Evolutionary conservation across 495 filamentous ascomycete genomes (phyloP), one percentile per base, ranked within the genome.

Genomic region (Darksidea phi): DNA sequence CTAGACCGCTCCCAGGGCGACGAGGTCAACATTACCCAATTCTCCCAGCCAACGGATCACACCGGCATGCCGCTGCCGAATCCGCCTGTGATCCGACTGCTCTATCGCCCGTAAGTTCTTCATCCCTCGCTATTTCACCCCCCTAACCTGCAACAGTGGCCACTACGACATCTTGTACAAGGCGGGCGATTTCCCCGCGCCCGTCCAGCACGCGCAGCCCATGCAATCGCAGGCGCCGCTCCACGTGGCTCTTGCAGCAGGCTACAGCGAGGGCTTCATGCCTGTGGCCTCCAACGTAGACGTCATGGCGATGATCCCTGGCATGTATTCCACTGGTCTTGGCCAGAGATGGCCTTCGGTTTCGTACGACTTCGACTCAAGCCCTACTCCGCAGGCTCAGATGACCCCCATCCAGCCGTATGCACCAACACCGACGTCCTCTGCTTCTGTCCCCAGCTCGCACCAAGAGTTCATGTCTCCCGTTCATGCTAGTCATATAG

Each of bases 91-190:
- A 86, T 78, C 71, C 83, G 84, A 56, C 74, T 90, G 20, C 75
- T 90, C 10, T 89, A 89, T 63, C 78, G 87, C 61, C 87, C 87
- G 86, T 89, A 73, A 78, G 86, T 80, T 26, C 36, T 5, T 34
- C 12, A 15, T 26, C 46, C 43, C 25, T 20, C 24, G 20, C 26
- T n/a, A 13, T 15, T 11, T 15, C 15, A 56, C 24, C 25, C n/a
- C 8, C 38, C 54, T 60, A 36, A 46, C 56, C 60, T 64, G 48
- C 60, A 26, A 45, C 65, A 89, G 86, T 37, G 91, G 90, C 52
- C 94, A 98, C 73, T 98, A 98, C 71, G 94, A 98, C 74, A 84
- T 98, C 53, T 79, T 97, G 17, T 98, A 98, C 77, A 88, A 83
- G 66, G 67, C 71, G 37, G 80, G 84, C 64, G 77, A 84, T 50